A percentile compares a stretch with the other conserved stretches of the same genome.
Conservation (phyloP, 345 rosid genomes). For the Garcia nutans region DNA sequence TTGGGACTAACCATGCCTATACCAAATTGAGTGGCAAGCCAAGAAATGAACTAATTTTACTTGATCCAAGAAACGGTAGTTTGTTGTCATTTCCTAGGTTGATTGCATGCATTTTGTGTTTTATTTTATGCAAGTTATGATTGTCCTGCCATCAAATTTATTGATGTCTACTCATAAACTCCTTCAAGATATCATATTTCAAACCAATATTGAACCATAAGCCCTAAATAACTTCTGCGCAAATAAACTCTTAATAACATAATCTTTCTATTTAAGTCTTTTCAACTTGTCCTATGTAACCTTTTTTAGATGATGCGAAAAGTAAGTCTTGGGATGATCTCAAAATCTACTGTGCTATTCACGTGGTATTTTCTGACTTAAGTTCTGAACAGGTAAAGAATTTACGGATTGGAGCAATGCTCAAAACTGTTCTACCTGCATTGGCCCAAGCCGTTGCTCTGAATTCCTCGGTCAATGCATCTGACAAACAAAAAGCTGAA, state of each 20-base stretch:
- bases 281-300: neutral
- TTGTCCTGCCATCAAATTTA: neutral
- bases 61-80: neutral
- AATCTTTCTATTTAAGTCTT: neutral
- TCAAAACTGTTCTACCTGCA: conserved; percentile 86
- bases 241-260: neutral
- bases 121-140: neutral
- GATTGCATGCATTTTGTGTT: neutral
- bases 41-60: neutral
- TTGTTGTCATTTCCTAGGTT: neutral
- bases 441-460: conserved; percentile 75
- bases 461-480: conserved; percentile 44
- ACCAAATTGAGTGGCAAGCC: neutral
- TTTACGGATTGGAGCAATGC: conserved; percentile 90
- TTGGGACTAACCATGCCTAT: neutral
- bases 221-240: neutral
- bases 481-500: conserved; percentile 38
- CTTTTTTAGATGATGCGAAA: neutral
- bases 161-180: neutral
- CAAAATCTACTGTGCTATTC: neutral
- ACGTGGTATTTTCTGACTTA: conserved; percentile 4
- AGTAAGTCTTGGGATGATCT: neutral
- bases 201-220: neutral
- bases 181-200: neutral
- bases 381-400: conserved; percentile 57